Evolutionary conservation across 1,284 basidiomycete genomes (phyloP), one percentile per base, ranked within the genome.

Genomic region (Ganoderma lingzhi): DNA sequence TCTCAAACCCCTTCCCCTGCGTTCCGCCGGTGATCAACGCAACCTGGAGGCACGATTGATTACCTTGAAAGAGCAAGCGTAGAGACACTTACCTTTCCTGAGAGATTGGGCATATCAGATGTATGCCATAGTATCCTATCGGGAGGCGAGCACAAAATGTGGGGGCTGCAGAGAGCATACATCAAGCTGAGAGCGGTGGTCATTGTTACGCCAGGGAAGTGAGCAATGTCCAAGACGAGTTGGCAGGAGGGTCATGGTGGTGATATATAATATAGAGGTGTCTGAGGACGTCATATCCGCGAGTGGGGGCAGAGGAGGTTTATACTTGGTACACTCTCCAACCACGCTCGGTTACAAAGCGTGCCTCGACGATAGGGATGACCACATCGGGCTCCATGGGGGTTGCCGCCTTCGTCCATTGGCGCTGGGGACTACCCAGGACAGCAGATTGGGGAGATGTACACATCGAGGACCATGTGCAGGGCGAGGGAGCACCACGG

Each of bases 21-120:
- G 82, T 83, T 14, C 81, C 84, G 30, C 83, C 84, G 10, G 84
- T 85, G 19, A 86, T 78, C n/a, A 86, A 71, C 6, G 82, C 82
- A 48, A 80, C 81, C 78, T 81, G 35, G 2, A 15, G 6, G 42
- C 0, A 37, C 32, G 3, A 1, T 32, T 19, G 55, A 32, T n/a
- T 14, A 30, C 19, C 15, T 30, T 15, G 8, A 4, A 15, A 4
- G 30, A 9, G 19, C 37, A 32, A 14, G 17, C 17, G 28, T 0
- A 3, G 44, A 39, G 8, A 2, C 2, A n/a, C 37, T n/a, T 30
- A 71, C 71, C 64, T 67, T 69, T 17, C 71, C 71, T 12, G 45
- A 60, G 28, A 69, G 48, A 48, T 66, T 62, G 6, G 71, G 68
- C 3, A 72, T 67, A 42, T 68, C 66, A 4, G 65, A 58, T 1